A percentile compares a stretch with the other conserved stretches of the same genome.
These are phyloP conservation scores for Dicorynia guianensis DNA, from an alignment of 306 rosid genomes.

Conservation along the genomic window DNA sequence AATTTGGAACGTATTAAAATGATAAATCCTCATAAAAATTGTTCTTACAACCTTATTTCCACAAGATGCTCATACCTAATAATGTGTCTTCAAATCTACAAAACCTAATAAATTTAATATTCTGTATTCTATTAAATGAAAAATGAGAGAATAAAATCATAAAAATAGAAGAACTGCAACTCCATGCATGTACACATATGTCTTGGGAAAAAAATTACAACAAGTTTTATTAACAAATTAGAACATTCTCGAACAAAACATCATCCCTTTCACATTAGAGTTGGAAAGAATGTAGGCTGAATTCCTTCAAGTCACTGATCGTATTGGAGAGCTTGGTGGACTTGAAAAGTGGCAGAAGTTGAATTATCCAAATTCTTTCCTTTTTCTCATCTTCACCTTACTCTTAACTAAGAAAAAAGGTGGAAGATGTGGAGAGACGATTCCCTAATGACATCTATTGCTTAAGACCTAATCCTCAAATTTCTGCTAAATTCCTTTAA, in stretches of 20 bases:
- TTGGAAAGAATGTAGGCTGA: constrained; percentile 11
- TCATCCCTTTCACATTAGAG: constrained; percentile 24
- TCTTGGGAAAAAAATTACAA: background rate
- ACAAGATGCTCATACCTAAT: too few species aligned
- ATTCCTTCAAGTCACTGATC: constrained; percentile 33
- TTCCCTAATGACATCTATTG: constrained; percentile 43
- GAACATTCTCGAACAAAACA: constrained; percentile 40
- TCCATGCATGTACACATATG: background rate
- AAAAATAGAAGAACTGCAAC: too few species aligned
- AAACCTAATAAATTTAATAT: too few species aligned
- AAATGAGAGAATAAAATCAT: too few species aligned
- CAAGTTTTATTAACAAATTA: constrained; percentile 38
- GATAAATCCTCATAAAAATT: too few species aligned
- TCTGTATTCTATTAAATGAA: too few species aligned
- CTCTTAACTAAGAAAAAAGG: constrained; percentile 22
- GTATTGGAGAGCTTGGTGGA: constrained; percentile 30
- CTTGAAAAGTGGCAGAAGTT: constrained; percentile 39
- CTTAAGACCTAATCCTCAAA: constrained; percentile 42
- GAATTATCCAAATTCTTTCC: constrained; percentile 33
- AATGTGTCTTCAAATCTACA: too few species aligned
- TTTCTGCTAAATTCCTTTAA: constrained; percentile 42
- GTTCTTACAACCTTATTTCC: too few species aligned
- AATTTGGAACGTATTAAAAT: too few species aligned
- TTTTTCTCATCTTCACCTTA: constrained; percentile 24
- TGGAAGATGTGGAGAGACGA: constrained; percentile 35